phyloP scores from a whole-genome alignment of 495 filamentous ascomycete species.

The Neurospora africana region DNA sequence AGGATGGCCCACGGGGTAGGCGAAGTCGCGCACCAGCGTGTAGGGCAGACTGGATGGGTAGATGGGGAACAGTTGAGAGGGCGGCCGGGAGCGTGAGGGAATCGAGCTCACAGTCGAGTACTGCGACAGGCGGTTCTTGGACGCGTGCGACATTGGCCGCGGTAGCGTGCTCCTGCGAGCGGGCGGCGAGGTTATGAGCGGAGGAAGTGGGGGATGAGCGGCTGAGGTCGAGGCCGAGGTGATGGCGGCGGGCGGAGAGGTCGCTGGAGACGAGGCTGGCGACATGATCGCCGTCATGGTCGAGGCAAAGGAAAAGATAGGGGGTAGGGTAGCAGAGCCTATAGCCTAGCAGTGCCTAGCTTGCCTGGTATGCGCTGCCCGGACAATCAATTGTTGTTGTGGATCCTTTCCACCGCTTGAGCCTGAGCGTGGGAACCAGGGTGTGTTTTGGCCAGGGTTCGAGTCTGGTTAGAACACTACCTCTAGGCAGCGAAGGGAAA shows the following conservation, averaged over 20 bases:
- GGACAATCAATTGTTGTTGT: background rate
- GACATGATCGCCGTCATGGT: constrained; percentile 50
- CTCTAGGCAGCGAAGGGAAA: background rate
- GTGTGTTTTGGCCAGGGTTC: background rate
- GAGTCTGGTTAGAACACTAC: background rate
- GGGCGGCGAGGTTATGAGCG: constrained; percentile 52
- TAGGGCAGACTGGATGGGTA: constrained; percentile 88
- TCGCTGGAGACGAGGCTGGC: constrained; percentile 42
- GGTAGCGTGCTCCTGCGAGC: constrained; percentile 46
- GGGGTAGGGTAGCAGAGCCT: background rate
- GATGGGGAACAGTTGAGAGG: constrained; percentile 65
- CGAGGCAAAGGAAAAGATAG: background rate
- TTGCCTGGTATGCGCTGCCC: background rate
- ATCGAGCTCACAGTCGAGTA: constrained; percentile 59
- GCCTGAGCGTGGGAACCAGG: background rate
- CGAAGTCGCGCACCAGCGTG: constrained; percentile 88
- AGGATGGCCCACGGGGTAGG: constrained; percentile 72
- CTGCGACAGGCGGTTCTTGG: constrained; percentile 57
- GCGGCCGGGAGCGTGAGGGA: constrained; percentile 62
- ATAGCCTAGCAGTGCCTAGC: background rate
- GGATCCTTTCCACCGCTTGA: background rate
- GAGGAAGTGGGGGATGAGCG: constrained; percentile 49
- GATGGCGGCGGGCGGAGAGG: constrained; percentile 43
- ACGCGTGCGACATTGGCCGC: constrained; percentile 58
- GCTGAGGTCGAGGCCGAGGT: constrained; percentile 39